Percentiles rank a stretch among this genome's conserved stretches.
phyloP scores from a whole-genome alignment of 345 rosid genomes.

The Orychophragmus violaceus region DNA sequence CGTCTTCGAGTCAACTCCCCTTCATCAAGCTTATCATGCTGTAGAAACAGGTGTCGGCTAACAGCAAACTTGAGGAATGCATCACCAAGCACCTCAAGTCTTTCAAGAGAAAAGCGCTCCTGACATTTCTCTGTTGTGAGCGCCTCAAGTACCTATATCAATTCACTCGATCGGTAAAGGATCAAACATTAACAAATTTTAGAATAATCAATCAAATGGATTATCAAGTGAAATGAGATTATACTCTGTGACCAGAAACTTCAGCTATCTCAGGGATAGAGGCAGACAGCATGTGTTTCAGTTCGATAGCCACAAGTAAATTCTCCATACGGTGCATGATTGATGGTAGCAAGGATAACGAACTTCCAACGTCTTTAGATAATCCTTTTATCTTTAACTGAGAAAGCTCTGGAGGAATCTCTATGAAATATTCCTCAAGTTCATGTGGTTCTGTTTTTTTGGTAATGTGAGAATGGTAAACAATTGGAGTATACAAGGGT shows the following conservation, averaged over 20 bases:
- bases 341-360: conserved; percentile 82
- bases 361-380: conserved; percentile 87
- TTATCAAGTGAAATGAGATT: conserved; percentile 19
- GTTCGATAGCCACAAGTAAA: conserved; percentile 87
- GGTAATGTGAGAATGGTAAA: conserved; percentile 11
- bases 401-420: conserved; percentile 82
- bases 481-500: not conserved
- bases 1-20: conserved; percentile 79
- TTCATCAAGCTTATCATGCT: conserved; percentile 68
- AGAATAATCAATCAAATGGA: conserved; percentile 13
- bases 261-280: conserved; percentile 70
- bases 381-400: conserved; percentile 78
- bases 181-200: conserved; percentile 8
- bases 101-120: conserved; percentile 91
- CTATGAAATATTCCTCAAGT: conserved; percentile 68
- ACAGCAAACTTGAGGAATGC: conserved; percentile 86
- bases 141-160: conserved; percentile 71
- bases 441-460: conserved; percentile 54
- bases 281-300: conserved; percentile 54
- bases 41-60: conserved; percentile 71
- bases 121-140: conserved; percentile 95
- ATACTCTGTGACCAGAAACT: conserved; percentile 67
- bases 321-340: conserved; percentile 87
- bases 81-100: conserved; percentile 89
- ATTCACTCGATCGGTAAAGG: conserved; percentile 21